Evolutionary conservation across 306 rosid genomes (phyloP), one percentile per base, ranked within the genome.

Genomic region (Alnus rubra): DNA sequence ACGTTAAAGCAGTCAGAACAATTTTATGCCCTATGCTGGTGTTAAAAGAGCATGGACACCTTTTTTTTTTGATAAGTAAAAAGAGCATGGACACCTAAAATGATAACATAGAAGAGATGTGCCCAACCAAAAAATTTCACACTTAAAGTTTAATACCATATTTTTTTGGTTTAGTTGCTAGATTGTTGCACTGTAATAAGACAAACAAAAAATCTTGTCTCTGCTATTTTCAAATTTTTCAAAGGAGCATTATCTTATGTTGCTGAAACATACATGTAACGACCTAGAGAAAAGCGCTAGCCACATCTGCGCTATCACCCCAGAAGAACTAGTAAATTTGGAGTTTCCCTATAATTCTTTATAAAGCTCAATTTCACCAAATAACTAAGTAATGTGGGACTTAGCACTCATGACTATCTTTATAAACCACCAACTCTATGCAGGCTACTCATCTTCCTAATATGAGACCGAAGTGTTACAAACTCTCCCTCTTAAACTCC

Each of bases 31-130:
- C 62, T 63, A 50, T 35, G 69, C 33, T 69, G 31, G 28, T 56
- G 44, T n/a, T 62, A 42, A 9, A 50, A 59, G 45, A 67, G 73
- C 65, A 74, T 59, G 67, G 47, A 52, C 35, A 68, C 52, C 18
- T 35, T n/a, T n/a, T n/a, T n/a, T n/a, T n/a, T n/a, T n/a, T n/a
- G n/a, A n/a, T n/a, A n/a, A n/a, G n/a, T n/a, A n/a, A 42, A 9
- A 50, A 59, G 45, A 67, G 73, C 65, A 74, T 59, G 67, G 47
- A 52, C 35, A 68, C 52, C 18, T 35, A 50, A 71, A 53, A 48
- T 33, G 9, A 39, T 5, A 39, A 73, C 51, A 52, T 55, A 71
- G 19, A 78, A 78, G 54, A 55, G 2, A 39, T 42, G 31, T 39
- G 49, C 28, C 72, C 44, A 42, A 39, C 5, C 48, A 39, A 39